phyloP scores from a whole-genome alignment of 2,329 filamentous ascomycete genomes.

The Colletotrichum gigasporum region DNA sequence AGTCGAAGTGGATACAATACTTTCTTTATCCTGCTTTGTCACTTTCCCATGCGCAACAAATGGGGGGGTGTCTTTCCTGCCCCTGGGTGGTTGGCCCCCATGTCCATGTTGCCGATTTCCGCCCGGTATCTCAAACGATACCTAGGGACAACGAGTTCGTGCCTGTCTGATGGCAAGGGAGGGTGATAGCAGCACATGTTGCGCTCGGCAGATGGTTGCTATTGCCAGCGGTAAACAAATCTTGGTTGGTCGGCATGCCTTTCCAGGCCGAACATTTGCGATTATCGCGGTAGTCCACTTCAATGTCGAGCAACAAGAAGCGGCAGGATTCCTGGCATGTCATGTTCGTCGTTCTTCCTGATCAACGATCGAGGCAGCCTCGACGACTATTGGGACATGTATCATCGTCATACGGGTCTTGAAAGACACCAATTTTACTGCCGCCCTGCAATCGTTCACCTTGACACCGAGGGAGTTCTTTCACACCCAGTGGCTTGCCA shows the following conservation, averaged over 20 bases:
- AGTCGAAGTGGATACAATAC: neutral
- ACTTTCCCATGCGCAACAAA: conserved; percentile 18
- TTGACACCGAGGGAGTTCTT: neutral
- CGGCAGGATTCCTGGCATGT: neutral
- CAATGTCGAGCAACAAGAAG: neutral
- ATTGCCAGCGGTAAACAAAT: conserved; percentile 1
- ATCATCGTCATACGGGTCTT: conserved; percentile 2
- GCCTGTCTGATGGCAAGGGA: conserved; percentile 9
- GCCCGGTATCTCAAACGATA: neutral
- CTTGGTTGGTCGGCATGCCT: neutral
- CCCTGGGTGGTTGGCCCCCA: conserved; percentile 3
- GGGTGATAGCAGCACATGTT: neutral
- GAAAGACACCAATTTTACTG: conserved; percentile 26
- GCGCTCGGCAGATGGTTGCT: neutral
- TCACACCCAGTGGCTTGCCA: neutral
- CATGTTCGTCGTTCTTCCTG: neutral
- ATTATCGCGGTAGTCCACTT: neutral
- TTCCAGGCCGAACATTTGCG: neutral
- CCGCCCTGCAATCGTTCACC: conserved; percentile 16
- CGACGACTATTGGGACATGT: neutral
- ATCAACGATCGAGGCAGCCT: neutral
- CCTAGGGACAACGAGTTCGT: neutral
- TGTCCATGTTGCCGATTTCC: conserved; percentile 4
- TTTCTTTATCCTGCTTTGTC: conserved; percentile 17
- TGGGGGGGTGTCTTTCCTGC: neutral